Conservation (phyloP, 176 grass and related monocot genomes). For the Musa beccarii region DNA sequence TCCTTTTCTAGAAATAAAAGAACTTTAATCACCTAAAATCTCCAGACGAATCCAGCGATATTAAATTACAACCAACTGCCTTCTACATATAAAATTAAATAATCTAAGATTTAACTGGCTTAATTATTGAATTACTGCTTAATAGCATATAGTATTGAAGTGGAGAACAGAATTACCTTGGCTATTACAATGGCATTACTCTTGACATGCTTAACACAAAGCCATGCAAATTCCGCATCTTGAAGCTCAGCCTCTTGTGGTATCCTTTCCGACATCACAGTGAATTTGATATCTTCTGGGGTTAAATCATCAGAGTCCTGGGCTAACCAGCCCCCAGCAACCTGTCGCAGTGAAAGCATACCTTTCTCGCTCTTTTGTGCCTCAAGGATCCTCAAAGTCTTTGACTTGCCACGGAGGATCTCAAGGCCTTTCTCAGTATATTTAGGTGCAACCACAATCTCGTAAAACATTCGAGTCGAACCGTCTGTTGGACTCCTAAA, state of each 20-base stretch:
- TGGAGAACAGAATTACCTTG: slow-evolving; percentile 40
- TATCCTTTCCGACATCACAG: slow-evolving; percentile 28
- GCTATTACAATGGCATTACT: slow-evolving; percentile 95
- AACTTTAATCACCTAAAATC: no score
- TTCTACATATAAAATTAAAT: not conserved
- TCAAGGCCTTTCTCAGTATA: slow-evolving; percentile 81
- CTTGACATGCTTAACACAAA: slow-evolving; percentile 96
- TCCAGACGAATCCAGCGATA: no score
- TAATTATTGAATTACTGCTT: not conserved
- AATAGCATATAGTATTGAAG: slow-evolving; percentile 1
- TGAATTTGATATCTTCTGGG: slow-evolving; percentile 64
- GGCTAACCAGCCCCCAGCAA: slow-evolving; percentile 66
- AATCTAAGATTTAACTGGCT: not conserved
- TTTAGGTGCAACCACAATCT: slow-evolving; percentile 72
- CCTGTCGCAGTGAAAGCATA: slow-evolving; percentile 64
- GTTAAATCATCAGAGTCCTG: slow-evolving; percentile 68
- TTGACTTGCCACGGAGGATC: slow-evolving; percentile 77
- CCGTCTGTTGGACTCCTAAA: slow-evolving; percentile 71
- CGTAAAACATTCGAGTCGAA: slow-evolving; percentile 78
- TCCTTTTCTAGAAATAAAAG: no score
- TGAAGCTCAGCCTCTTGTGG: slow-evolving; percentile 32
- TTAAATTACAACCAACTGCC: not conserved
- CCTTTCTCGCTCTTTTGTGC: slow-evolving; percentile 61
- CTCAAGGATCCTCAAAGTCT: slow-evolving; percentile 76
- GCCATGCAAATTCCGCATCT: slow-evolving; percentile 78